phyloP scores from a whole-genome alignment of 257 asterid species.

The Przewalskia tangutica region DNA sequence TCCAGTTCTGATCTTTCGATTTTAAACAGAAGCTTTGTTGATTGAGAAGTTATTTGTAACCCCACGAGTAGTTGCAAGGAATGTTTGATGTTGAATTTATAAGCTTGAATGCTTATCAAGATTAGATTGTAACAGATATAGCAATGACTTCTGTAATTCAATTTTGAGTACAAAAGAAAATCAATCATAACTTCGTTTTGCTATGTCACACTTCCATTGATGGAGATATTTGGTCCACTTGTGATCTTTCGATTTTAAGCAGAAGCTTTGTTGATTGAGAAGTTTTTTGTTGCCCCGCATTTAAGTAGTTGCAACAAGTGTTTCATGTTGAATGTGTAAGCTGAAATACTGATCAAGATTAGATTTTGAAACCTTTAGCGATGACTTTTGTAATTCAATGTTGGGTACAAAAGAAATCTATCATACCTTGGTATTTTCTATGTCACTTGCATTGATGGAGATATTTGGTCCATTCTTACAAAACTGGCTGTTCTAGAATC shows the following conservation, averaged over 20 bases:
- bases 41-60: not conserved
- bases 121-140: not conserved
- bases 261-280: not conserved
- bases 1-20: constrained; percentile 6
- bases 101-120: not conserved
- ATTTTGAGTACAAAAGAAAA: not conserved
- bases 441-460: not conserved
- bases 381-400: not conserved
- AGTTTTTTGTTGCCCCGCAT: not conserved
- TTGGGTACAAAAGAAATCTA: not conserved
- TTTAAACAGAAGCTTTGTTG: not conserved
- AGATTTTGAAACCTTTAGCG: not conserved
- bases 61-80: not conserved
- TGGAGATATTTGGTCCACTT: not conserved
- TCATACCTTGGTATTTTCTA: not conserved
- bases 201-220: not conserved
- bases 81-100: not conserved
- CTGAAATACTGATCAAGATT: not conserved
- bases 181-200: not conserved
- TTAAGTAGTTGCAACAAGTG: not conserved
- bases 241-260: not conserved
- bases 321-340: not conserved
- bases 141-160: not conserved
- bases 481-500: constrained; percentile 22
- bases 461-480: constrained; percentile 27